Conservation (phyloP, 345 rosid species). For the Heritiera littoralis region DNA sequence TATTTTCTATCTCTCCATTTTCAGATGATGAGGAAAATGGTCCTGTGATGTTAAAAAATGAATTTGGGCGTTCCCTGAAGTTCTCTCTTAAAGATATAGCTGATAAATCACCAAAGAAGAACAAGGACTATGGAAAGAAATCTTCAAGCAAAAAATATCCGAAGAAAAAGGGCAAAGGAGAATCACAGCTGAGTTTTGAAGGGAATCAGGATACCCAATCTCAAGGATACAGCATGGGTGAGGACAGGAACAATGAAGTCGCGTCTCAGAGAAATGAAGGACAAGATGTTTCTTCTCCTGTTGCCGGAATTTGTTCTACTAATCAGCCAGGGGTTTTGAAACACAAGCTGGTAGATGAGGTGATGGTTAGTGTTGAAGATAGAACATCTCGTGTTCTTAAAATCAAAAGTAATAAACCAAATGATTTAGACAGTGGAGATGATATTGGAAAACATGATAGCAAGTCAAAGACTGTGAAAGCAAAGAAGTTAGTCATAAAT, state of each 20-base stretch:
- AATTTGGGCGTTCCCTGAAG: constrained; percentile 69
- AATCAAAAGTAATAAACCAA: constrained; percentile 62
- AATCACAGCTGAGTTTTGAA: constrained; percentile 44
- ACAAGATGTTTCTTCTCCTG: constrained; percentile 45
- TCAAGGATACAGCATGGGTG: constrained; percentile 43
- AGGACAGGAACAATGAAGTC: constrained; percentile 41
- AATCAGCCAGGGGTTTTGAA: constrained; percentile 58
- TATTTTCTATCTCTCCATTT: constrained; percentile 75
- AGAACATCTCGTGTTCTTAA: constrained; percentile 58
- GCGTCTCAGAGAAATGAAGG: constrained; percentile 48
- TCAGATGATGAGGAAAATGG: constrained; percentile 95
- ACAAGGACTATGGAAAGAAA: constrained; percentile 76
- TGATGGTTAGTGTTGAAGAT: constrained; percentile 71
- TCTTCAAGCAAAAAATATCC: constrained; percentile 52
- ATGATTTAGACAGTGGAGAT: constrained; percentile 57
- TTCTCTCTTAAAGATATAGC: constrained; percentile 78
- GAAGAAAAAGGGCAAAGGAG: constrained; percentile 61
- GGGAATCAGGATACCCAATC: constrained; percentile 39
- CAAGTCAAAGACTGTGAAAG: constrained; percentile 63
- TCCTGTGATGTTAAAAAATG: constrained; percentile 44
- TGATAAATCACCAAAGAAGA: constrained; percentile 87
- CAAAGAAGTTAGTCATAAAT: constrained; percentile 89
- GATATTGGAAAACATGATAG: constrained; percentile 52
- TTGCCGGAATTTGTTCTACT: constrained; percentile 51
- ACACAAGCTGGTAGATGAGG: constrained; percentile 78